These are phyloP conservation scores for Trichoderma sp. DNA, from an alignment of 2,329 filamentous ascomycete species.

Conservation along the genomic window DNA sequence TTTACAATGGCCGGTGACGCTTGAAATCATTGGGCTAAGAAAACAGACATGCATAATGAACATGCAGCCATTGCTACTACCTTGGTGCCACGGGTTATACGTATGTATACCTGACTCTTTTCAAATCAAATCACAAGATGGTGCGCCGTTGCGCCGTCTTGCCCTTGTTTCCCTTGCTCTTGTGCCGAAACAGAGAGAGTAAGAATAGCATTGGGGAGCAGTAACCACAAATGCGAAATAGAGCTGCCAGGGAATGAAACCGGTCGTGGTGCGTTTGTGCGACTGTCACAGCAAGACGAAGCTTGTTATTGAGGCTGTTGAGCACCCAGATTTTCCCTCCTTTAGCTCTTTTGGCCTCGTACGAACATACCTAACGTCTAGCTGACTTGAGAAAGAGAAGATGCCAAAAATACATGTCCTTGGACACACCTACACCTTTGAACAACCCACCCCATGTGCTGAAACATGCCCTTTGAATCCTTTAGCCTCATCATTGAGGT, in stretches of 20 bases:
- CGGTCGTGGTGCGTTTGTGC: neutral
- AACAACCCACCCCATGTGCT: neutral
- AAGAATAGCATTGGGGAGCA: neutral
- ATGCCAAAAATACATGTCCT: neutral
- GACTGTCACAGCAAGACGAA: constrained; percentile 10
- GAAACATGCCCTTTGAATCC: neutral
- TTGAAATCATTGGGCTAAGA: constrained; percentile 6
- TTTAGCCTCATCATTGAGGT: neutral
- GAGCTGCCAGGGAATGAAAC: constrained; percentile 16
- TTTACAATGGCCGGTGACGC: neutral
- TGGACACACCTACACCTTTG: neutral
- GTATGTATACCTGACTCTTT: neutral
- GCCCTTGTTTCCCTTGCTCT: neutral
- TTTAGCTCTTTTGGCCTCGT: neutral
- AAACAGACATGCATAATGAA: constrained; percentile 6
- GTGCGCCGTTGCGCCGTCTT: constrained; percentile 8
- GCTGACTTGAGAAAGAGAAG: neutral
- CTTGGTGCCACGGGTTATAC: neutral
- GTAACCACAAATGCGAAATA: neutral
- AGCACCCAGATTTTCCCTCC: neutral
- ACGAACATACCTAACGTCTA: neutral
- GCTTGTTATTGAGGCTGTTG: constrained; percentile 14
- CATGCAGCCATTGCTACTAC: constrained; percentile 5
- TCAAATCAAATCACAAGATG: constrained; percentile 17
- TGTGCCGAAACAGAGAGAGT: neutral